phyloP scores from a whole-genome alignment of 306 rosid genomes.

The Styphnolobium japonicum region DNA sequence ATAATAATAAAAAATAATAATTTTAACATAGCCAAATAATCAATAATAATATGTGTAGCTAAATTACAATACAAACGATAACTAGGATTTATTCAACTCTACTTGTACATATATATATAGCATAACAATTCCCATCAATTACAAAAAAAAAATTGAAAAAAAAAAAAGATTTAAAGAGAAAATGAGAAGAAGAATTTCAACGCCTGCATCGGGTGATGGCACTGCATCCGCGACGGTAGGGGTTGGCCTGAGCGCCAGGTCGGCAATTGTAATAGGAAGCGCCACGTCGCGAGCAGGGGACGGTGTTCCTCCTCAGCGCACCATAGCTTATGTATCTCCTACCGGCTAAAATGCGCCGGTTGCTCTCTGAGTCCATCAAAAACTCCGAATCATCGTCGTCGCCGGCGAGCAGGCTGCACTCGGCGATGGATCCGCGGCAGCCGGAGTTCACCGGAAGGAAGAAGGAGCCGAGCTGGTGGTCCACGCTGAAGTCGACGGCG shows the following conservation, averaged over 20 bases:
- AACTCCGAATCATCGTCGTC: slow-evolving; percentile 60
- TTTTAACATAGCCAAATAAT: neutral
- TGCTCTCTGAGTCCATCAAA: slow-evolving; percentile 80
- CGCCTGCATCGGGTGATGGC: slow-evolving; percentile 83
- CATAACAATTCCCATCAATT: slow-evolving; percentile 25
- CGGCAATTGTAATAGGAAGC: slow-evolving; percentile 96
- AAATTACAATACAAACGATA: slow-evolving; percentile 27
- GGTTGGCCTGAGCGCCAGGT: slow-evolving; percentile 89
- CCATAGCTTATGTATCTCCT: slow-evolving; percentile 83
- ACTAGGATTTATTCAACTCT: slow-evolving; percentile 34
- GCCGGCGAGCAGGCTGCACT: slow-evolving; percentile 48
- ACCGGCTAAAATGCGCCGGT: slow-evolving; percentile 77
- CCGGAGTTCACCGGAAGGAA: slow-evolving; percentile 33
- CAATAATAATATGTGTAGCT: slow-evolving; percentile 11
- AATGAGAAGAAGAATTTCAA: slow-evolving; percentile 21
- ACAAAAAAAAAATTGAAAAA: slow-evolving; percentile 17
- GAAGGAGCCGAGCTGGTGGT: slow-evolving; percentile 41
- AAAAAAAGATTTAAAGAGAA: neutral
- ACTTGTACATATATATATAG: slow-evolving; percentile 13
- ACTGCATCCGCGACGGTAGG: slow-evolving; percentile 84
- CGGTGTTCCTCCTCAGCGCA: slow-evolving; percentile 87
- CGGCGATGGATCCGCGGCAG: slow-evolving; percentile 65
- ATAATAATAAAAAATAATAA: neutral
- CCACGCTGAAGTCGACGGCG: slow-evolving; percentile 44
- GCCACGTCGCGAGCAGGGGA: slow-evolving; percentile 91